phyloP scores from a whole-genome alignment of 768 basidiomycete genomes.

The Galerina sulciceps region DNA sequence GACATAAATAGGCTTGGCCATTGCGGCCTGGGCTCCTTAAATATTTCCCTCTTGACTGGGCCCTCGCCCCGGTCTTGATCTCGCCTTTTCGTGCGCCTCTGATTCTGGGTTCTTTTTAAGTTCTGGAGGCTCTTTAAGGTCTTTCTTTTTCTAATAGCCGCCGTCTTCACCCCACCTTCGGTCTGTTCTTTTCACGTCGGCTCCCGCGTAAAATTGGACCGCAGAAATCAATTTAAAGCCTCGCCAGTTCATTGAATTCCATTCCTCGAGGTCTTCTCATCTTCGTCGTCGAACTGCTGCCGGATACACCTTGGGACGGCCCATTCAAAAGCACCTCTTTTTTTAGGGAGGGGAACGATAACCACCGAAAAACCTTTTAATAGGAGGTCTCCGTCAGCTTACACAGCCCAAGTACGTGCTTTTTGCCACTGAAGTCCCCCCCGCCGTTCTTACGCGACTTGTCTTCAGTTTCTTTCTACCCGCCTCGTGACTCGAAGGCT shows the following conservation, averaged over 20 bases:
- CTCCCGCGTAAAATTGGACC: neutral
- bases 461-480: neutral
- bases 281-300: neutral
- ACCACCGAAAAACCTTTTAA: too few relatives aligned
- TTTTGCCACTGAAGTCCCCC: neutral
- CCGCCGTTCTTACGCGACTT: neutral
- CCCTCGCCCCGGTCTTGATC: slow-evolving; percentile 7
- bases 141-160: neutral
- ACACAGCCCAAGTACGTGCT: neutral
- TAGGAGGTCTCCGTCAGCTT: too few relatives aligned
- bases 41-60: slow-evolving; percentile 11
- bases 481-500: neutral
- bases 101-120: neutral
- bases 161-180: neutral
- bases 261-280: neutral
- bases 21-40: slow-evolving; percentile 20
- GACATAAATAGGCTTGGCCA: slow-evolving; percentile 22
- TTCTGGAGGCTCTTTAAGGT: neutral
- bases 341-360: too few relatives aligned
- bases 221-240: neutral
- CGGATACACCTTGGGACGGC: too few relatives aligned
- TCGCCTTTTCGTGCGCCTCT: slow-evolving; percentile 8
- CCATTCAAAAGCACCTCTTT: too few relatives aligned
- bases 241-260: neutral
- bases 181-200: neutral